Evolutionary conservation across 2,329 filamentous ascomycete species (phyloP).

Genomic region (Coleophoma eucalyptorum): DNA sequence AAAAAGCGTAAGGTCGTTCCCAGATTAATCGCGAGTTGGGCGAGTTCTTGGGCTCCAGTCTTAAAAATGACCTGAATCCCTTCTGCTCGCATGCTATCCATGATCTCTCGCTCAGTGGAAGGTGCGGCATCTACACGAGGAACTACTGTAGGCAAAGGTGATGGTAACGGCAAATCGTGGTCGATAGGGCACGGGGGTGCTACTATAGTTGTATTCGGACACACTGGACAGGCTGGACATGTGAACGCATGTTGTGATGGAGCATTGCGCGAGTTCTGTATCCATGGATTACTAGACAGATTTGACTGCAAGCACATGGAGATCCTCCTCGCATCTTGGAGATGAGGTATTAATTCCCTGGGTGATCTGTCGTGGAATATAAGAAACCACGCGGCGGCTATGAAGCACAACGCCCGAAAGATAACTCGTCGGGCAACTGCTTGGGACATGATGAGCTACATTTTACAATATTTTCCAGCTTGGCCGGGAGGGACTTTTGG

Average conservation of each 20-base stretch:
- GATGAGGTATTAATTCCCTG: background rate
- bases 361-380: background rate
- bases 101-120: slow-evolving; percentile 7
- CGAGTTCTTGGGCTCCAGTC: slow-evolving; percentile 51
- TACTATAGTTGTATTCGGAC: background rate
- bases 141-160: background rate
- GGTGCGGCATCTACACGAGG: background rate
- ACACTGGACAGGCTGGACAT: background rate
- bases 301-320: background rate
- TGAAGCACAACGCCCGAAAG: background rate
- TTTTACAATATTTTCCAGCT: no score
- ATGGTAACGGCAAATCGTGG: background rate
- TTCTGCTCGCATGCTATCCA: slow-evolving; percentile 7
- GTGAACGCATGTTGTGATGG: no score
- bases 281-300: no score
- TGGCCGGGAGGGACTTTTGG: no score
- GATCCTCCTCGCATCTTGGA: background rate
- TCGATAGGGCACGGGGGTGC: background rate
- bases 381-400: background rate
- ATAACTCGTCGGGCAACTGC: background rate
- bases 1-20: slow-evolving; percentile 48
- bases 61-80: slow-evolving; percentile 43
- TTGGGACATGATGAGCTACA: background rate
- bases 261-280: no score
- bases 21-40: slow-evolving; percentile 49